Base-by-base conservation (phyloP, 2,329 filamentous ascomycete genomes). In the Triangularia setosa region DNA sequence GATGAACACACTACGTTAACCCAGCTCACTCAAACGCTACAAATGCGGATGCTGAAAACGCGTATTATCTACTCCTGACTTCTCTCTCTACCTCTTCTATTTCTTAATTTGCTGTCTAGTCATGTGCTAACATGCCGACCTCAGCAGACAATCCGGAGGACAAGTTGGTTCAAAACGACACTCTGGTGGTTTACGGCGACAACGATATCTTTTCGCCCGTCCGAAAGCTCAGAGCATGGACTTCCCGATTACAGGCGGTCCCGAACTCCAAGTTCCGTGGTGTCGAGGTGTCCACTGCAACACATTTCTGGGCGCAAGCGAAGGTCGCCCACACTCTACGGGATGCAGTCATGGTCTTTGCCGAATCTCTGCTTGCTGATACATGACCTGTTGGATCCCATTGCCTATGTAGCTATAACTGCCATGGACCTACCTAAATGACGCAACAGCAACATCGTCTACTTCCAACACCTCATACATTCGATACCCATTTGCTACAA, bases 161-260 rank as follows among this genome's bases (percentile, higher is more conserved):
- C 60, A 87, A 90, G 71, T 78, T 91, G 58, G 76, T 85, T 1
- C 74, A 77, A 1, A 82, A 88, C 70, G 81, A 82, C 0, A 89
- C 89, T 0, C 74, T 97, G 33, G 87, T 86, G 24, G 66, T 72
- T 6, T 72, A 72, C 35, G 70, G 70, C 16, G 70, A 72, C 61
- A 55, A 62, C 9, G 71, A 71, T 24, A 64, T 62, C 12, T 72
- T 72, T 33, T 68, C 71, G 16, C 63, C 71, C 3, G 68, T 64
- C 8, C 64, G 65, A 16, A 72, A 68, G 35, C 62, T 72, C 7
- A 67, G 70, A 11, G 48, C 65, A 7, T 73, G 71, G 71, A 68
- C 72, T 4, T 77, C 80, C 48, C 81, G 79, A 54, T 75, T 91
- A 54, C 72, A 75, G 33, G 70, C 74, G 7, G 71, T 69, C n/a